Base-by-base conservation (phyloP, 2,329 filamentous ascomycete genomes). In the Penicillium sp. region DNA sequence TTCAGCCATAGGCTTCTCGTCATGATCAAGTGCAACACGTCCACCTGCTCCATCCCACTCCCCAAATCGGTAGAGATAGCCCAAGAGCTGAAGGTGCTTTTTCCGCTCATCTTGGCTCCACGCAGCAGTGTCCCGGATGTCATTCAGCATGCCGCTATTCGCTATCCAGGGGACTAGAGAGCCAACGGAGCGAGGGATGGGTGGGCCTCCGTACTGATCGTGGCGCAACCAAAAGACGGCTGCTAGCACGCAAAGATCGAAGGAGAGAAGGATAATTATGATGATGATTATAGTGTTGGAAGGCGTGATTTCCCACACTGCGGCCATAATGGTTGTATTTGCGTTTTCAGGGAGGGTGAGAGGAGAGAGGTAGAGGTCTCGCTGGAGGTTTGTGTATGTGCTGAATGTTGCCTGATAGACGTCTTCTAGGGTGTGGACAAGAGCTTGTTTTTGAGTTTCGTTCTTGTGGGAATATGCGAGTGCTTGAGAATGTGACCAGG, bases 151-250 rank as follows among this genome's bases (percentile, higher is more conserved):
- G 4, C 54, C 54, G 41, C 59, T 62, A 2, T 58, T 47, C 1
- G 48, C 42, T 12, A 65, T 45, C 56, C 57, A 62, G 0, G 62
- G 62, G 1, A 65, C 52, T 5, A 65, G 46, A 22, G 61, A 59
- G 2, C 62, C 62, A 18, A 63, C 57, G 0, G 61, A 60, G 15
- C 57, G 61, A 1, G 62, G 62, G n/a, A 57, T 55, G 5, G 54
- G 61, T 3, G 55, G 53, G 4, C 62, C 62, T 7, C 37, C 53
- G 20, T 62, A 62, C 8, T 56, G 40, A n/a, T 49, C 48, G 47
- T 51, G 46, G 41, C 62, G 51, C 25, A 58, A n/a, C 40, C 45
- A 49, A 35, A 65, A 65, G 5, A 65, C 62, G 11, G 43, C 53
- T 35, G 60, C 54, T 2, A 65, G 53, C 7, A 59, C 56, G n/a